Percentiles rank a stretch among this genome's conserved stretches.
Evolutionary conservation across 139 green algal species (phyloP).

Genomic region (Nannochloris sp.): DNA sequence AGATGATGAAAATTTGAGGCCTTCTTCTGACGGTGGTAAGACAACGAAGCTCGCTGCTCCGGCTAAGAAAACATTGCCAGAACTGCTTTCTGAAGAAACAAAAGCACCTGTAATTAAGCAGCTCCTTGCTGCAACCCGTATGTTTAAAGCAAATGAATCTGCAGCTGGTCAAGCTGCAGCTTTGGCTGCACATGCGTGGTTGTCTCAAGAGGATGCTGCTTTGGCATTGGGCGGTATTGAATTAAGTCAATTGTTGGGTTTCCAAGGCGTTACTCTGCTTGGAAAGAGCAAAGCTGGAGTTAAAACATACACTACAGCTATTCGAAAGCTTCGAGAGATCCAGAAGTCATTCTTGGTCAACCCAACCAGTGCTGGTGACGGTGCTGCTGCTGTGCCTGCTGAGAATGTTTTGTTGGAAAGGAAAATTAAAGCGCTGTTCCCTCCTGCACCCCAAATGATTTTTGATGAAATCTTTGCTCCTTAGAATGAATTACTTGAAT

Average conservation of each 20-base stretch:
- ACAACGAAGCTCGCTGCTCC: neutral
- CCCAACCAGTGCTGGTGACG: neutral
- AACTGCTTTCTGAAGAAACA: neutral
- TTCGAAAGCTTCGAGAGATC: neutral
- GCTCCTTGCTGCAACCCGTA: slow-evolving; percentile 2
- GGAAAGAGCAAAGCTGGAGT: neutral
- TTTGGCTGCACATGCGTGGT: neutral
- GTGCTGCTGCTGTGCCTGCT: neutral
- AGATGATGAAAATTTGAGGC: neutral
- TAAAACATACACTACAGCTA: neutral
- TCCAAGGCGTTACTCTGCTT: slow-evolving; percentile 1
- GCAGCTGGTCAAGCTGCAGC: neutral
- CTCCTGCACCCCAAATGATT: neutral
- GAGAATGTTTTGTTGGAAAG: neutral
- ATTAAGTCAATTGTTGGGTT: neutral
- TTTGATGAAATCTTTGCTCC: neutral
- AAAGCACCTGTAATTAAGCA: neutral
- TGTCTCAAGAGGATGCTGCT: neutral
- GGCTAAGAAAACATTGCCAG: neutral
- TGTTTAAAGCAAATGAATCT: neutral
- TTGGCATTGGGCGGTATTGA: neutral
- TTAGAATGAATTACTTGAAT: no score
- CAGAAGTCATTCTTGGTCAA: neutral
- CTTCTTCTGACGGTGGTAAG: neutral
- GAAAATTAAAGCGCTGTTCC: slow-evolving; percentile 1